Conservation (phyloP, 768 basidiomycete genomes). For the Amanita thiersii region DNA sequence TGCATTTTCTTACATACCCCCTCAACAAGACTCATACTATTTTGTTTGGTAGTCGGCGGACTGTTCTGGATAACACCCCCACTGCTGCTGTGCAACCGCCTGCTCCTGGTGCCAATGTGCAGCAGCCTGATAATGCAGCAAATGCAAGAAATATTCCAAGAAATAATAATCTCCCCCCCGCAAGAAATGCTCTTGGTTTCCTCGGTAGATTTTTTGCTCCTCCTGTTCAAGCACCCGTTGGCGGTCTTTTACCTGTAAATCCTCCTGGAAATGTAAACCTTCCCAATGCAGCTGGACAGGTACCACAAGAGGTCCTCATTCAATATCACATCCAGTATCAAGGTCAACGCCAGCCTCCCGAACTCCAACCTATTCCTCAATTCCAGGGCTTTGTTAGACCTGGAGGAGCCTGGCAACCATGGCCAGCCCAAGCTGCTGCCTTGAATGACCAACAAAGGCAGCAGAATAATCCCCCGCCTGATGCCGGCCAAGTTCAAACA, state of each 20-base stretch:
- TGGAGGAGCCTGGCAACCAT: conserved; percentile 57
- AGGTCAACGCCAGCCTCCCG: conserved; percentile 17
- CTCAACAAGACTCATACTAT: conserved; percentile 10
- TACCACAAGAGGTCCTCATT: conserved; percentile 41
- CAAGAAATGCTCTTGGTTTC: conserved; percentile 44
- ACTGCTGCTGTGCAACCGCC: conserved; percentile 23
- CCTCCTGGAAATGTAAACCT: conserved; percentile 13
- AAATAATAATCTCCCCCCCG: conserved; percentile 33
- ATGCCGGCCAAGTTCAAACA: conserved; percentile 8
- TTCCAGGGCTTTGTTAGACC: conserved; percentile 61
- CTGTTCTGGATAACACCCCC: conserved; percentile 53
- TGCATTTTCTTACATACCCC: conserved; percentile 17
- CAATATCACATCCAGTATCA: conserved; percentile 62
- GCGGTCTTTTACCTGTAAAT: background rate
- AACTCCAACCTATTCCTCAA: conserved; percentile 38
- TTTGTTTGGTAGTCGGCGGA: conserved; percentile 49
- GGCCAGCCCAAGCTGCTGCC: conserved; percentile 28
- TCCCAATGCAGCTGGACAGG: conserved; percentile 27
- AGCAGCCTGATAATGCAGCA: conserved; percentile 14
- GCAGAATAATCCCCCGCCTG: conserved; percentile 4
- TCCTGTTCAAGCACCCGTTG: conserved; percentile 24
- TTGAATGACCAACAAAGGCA: background rate
- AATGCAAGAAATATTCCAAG: conserved; percentile 28
- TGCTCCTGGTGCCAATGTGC: conserved; percentile 15
- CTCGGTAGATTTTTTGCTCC: conserved; percentile 51